These are phyloP conservation scores for Amphichorda felina DNA, from an alignment of 2,329 filamentous ascomycete species.

Conservation along the genomic window DNA sequence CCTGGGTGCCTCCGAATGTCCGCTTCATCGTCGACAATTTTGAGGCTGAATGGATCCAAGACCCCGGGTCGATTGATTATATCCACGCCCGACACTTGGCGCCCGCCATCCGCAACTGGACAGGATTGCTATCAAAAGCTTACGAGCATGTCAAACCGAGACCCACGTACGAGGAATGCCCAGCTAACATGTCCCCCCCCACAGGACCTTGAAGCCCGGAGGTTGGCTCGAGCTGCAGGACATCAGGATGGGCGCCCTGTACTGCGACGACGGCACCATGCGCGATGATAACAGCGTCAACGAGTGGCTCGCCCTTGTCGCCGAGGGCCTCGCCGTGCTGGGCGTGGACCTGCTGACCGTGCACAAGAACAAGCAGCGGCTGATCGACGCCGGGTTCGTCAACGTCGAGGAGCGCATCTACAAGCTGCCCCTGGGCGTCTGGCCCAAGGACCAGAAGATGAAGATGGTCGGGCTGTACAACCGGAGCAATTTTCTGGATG, in stretches of 20 bases:
- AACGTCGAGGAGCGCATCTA: constrained; percentile 7
- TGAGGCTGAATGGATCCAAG: constrained; percentile 18
- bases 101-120: constrained; percentile 13
- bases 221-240: constrained; percentile 45
- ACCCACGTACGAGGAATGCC: constrained; percentile 7
- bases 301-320: constrained; percentile 8
- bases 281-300: constrained; percentile 7
- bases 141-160: constrained; percentile 12
- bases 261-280: constrained; percentile 13
- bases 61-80: constrained; percentile 21
- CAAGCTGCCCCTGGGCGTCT: constrained; percentile 34
- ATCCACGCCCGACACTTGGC: too few species aligned
- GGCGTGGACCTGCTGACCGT: constrained; percentile 6
- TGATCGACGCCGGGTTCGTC: constrained; percentile 10
- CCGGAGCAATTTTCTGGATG: too few species aligned
- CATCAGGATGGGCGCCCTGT: constrained; percentile 18
- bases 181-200: neutral
- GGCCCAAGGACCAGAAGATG: constrained; percentile 29
- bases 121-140: too few species aligned
- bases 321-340: constrained; percentile 11
- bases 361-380: neutral
- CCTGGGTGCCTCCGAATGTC: constrained; percentile 29
- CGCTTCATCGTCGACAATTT: constrained; percentile 28
- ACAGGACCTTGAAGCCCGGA: constrained; percentile 21
- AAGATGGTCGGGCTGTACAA: constrained; percentile 26